Evolutionary conservation across 345 rosid species (phyloP).

Genomic region (Cardamine occulta): DNA sequence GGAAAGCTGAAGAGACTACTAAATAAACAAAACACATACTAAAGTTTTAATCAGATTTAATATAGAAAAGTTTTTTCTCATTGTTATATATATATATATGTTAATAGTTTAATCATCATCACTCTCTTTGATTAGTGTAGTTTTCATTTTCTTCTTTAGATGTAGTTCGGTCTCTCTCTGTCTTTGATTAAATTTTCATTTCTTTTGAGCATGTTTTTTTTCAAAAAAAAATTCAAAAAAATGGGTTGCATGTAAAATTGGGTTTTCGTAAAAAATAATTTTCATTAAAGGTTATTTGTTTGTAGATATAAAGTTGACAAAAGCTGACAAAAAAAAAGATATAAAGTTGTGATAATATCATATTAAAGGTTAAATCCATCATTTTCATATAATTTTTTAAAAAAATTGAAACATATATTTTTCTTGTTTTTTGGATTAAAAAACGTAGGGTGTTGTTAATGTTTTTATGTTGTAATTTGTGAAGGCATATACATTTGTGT

Average conservation of each 20-base stretch:
- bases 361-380: not conserved
- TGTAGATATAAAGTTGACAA: not conserved
- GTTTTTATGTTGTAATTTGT: too few relatives aligned
- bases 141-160: conserved; percentile 3
- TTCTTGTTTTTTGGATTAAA: too few relatives aligned
- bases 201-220: not conserved
- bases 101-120: conserved; percentile 19
- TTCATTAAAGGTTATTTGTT: too few relatives aligned
- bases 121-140: conserved; percentile 30
- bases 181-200: not conserved
- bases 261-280: not conserved
- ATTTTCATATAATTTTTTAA: not conserved
- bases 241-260: not conserved
- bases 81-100: conserved; percentile 34
- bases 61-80: conserved; percentile 24
- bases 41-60: conserved; percentile 19
- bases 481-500: not conserved
- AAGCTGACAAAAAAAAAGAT: too few relatives aligned
- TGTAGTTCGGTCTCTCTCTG: not conserved
- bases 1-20: conserved; percentile 29
- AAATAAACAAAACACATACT: conserved; percentile 26
- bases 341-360: not conserved
- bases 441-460: not conserved
- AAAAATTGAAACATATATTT: too few relatives aligned
- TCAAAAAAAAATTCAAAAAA: not conserved